Conservation (phyloP, 163 green algal genomes). For the Prototheca cutis region DNA sequence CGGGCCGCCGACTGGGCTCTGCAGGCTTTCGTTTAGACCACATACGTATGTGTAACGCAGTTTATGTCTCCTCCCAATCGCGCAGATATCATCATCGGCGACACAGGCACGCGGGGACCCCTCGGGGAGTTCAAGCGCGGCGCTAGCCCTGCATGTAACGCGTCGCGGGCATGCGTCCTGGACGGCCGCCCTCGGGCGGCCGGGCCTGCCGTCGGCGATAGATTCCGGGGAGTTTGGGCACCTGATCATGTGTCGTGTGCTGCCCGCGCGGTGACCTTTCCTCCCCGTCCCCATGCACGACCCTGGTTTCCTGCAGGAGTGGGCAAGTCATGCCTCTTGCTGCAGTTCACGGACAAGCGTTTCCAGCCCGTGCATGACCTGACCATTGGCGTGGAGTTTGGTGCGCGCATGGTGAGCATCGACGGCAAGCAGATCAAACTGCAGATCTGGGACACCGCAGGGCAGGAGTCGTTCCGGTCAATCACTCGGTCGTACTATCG, state of each 20-base stretch:
- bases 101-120: conserved; percentile 68
- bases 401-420: conserved; percentile 96
- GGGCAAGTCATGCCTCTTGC: conserved; percentile 98
- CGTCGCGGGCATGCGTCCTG: no score
- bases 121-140: no score
- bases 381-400: conserved; percentile 99
- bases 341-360: conserved; percentile 99
- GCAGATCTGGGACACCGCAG: conserved; percentile 99
- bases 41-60: no score
- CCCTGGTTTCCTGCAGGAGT: conserved; percentile 85
- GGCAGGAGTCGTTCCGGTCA: conserved; percentile 91
- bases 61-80: no score
- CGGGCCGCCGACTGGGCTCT: neutral
- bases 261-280: no score
- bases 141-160: no score
- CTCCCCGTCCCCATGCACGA: no score
- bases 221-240: no score
- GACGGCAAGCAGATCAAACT: conserved; percentile 98
- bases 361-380: conserved; percentile 99
- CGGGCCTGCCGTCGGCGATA: no score
- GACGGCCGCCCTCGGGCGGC: no score
- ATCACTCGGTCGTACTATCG: conserved; percentile 98
- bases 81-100: conserved; percentile 97
- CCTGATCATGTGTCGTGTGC: no score
- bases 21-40: no score